Percentiles rank a stretch among this genome's conserved stretches.
These are phyloP conservation scores for Aspergillus panamensis DNA, from an alignment of 495 filamentous ascomycete species.

Conservation along the genomic window DNA sequence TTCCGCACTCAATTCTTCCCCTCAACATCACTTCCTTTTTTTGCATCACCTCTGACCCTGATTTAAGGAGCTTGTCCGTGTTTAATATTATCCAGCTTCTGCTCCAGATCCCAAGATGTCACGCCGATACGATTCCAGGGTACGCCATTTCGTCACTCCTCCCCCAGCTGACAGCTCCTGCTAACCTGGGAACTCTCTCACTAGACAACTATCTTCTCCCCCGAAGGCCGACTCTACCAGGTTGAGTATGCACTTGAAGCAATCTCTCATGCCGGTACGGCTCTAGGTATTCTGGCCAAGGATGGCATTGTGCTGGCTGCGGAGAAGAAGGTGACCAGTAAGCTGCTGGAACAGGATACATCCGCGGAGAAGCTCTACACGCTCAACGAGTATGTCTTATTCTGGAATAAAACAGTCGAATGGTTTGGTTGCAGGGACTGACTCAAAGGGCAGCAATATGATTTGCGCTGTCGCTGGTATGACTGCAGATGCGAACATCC, in stretches of 20 bases:
- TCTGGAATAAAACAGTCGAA: background rate
- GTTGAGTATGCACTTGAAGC: constrained; percentile 99
- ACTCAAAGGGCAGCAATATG: constrained; percentile 74
- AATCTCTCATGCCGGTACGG: constrained; percentile 96
- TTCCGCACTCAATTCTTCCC: constrained; percentile 24
- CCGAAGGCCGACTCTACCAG: constrained; percentile 96
- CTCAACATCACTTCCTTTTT: constrained; percentile 22
- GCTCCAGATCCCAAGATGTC: constrained; percentile 63
- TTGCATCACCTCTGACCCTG: constrained; percentile 3
- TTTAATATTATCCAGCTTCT: constrained; percentile 12
- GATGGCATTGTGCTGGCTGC: constrained; percentile 98
- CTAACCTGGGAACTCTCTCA: constrained; percentile 46
- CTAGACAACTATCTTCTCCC: constrained; percentile 99
- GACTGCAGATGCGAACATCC: constrained; percentile 98
- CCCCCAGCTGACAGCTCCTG: constrained; percentile 36
- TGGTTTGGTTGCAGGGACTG: constrained; percentile 12
- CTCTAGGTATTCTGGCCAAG: constrained; percentile 91
- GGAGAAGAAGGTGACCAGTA: constrained; percentile 99
- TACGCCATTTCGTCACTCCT: constrained; percentile 44
- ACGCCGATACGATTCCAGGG: constrained; percentile 96
- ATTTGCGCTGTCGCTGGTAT: constrained; percentile 99
- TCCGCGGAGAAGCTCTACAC: constrained; percentile 99
- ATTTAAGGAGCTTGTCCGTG: background rate
- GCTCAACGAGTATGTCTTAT: constrained; percentile 78
- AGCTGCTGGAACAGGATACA: constrained; percentile 98